Evolutionary conservation across 225 moss, liverwort and hornwort species (phyloP).

Genomic region (Straminergon stramineum): DNA sequence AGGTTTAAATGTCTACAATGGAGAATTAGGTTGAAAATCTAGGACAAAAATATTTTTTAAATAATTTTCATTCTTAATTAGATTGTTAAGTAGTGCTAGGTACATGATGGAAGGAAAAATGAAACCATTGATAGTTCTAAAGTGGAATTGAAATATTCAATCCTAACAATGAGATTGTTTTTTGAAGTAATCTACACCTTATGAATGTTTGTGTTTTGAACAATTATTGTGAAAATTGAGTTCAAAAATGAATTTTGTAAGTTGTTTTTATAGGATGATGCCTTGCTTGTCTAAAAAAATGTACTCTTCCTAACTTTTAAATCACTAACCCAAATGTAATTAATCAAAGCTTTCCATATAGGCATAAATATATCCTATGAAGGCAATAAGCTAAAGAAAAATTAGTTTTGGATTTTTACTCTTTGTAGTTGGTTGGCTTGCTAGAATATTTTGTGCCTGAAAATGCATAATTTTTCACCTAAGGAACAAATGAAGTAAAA

Average conservation of each 20-base stretch:
- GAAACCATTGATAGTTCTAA: not conserved
- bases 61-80: not conserved
- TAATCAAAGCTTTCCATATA: not conserved
- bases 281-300: fast-evolving
- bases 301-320: not conserved
- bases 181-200: fast-evolving
- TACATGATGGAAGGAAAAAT: not conserved
- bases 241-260: not conserved
- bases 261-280: not conserved
- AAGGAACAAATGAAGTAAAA: not conserved
- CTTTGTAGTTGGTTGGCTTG: not conserved
- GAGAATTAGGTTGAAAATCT: not conserved
- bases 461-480: not conserved
- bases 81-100: not conserved
- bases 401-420: too few species aligned
- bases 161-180: not conserved
- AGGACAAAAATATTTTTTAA: not conserved
- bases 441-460: not conserved
- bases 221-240: not conserved
- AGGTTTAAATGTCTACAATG: too few species aligned
- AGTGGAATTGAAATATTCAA: not conserved
- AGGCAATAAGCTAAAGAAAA: not conserved
- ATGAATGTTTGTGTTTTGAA: not conserved
- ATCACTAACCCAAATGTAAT: not conserved
- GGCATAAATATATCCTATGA: not conserved